Conservation (phyloP, 495 filamentous ascomycete genomes). For the Parachaetomium inaequale region DNA sequence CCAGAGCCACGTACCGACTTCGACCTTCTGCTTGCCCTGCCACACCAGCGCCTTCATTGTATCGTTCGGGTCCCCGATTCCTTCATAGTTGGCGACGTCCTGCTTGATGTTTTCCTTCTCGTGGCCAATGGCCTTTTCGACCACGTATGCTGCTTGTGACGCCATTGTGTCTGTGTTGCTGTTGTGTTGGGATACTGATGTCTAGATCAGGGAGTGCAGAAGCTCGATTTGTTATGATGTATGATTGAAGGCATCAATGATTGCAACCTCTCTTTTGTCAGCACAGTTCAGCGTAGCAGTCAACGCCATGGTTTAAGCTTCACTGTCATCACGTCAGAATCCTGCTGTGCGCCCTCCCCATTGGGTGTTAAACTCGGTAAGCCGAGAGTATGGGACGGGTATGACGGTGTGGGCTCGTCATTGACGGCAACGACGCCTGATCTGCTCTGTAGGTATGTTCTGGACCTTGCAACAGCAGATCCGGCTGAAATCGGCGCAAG, state of each 20-base stretch:
- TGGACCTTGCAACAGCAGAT: too few relatives aligned
- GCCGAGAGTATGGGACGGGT: too few relatives aligned
- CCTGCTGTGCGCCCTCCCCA: neutral
- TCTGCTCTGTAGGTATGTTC: too few relatives aligned
- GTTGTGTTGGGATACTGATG: neutral
- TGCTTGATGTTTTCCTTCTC: slow-evolving; percentile 56
- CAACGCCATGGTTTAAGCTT: neutral
- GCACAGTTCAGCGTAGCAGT: too few relatives aligned
- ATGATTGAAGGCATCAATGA: too few relatives aligned
- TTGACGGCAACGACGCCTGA: too few relatives aligned
- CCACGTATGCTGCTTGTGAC: slow-evolving; percentile 59
- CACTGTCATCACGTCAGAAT: neutral
- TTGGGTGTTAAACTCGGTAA: neutral
- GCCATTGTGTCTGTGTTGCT: slow-evolving; percentile 41
- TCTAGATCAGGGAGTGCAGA: too few relatives aligned
- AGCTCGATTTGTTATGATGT: too few relatives aligned
- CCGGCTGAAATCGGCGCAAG: too few relatives aligned
- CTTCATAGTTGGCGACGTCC: slow-evolving; percentile 52
- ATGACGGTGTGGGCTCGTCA: neutral
- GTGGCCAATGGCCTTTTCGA: slow-evolving; percentile 66
- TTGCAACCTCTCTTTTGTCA: too few relatives aligned
- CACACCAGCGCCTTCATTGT: slow-evolving; percentile 72
- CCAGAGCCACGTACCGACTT: slow-evolving; percentile 42
- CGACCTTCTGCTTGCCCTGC: slow-evolving; percentile 66
- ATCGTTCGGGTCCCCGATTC: slow-evolving; percentile 43